Base-by-base conservation (phyloP, 1,139 yeast genomes). In the Saccharomyces pastorianus region DNA sequence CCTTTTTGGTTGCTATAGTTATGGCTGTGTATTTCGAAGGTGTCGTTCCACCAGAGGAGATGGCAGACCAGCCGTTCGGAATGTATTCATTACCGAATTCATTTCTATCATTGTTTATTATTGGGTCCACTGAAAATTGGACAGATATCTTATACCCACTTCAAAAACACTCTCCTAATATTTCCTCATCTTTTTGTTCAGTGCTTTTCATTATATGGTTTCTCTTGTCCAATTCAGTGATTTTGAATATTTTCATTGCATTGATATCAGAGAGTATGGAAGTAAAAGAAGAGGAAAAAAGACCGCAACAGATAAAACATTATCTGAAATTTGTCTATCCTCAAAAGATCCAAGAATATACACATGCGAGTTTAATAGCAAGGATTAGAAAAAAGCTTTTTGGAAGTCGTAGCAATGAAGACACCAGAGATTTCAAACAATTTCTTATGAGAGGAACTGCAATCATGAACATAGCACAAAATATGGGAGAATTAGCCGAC, bases 121-220 rank as follows among this genome's bases (percentile, higher is more conserved):
- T 93, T 46, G 87, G 96, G 0, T 81, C 96, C 0, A 91, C 98
- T 0, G 99, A 93, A 66, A 88, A 90, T 69, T 93, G 98, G 98
- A 86, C 96, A 0, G 76, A 74, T 2, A 76, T 87, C 6, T 71
- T 91, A 61, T 86, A 83, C 61, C 65, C 71, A 1, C 65, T 84
- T 46, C 88, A 85, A 63, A 71, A 79, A 54, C 72, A 78, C 60
- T 78, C 88, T 0, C 69, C 72, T 1, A 79, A 78, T 48, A 70
- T 74, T 0, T 75, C 81, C 1, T 75, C 82, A 6, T 73, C 82
- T 25, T 73, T 83, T 63, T 79, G 86, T 28, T 83, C 90, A 0
- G 73, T 84, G 0, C 75, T 88, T 54, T 69, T 91, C 47, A 80
- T 89, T 49, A 72, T 79, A 0, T 93, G 99, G 99, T 89, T 91